A percentile compares a stretch with the other conserved stretches of the same genome.
These are phyloP conservation scores for Pythium folliculosum DNA, from an alignment of 352 stramenopile species.

Conservation along the genomic window DNA sequence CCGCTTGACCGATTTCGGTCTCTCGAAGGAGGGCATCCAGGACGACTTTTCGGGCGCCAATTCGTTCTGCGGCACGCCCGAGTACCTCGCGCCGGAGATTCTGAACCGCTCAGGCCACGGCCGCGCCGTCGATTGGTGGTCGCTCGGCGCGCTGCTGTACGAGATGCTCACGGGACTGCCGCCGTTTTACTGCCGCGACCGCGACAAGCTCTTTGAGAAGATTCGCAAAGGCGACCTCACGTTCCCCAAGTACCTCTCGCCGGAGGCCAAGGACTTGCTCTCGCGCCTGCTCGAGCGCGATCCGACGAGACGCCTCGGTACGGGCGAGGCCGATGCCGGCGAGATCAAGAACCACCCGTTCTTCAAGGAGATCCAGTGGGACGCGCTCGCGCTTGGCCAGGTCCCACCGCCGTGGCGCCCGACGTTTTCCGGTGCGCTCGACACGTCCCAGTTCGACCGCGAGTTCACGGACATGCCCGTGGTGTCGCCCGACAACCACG, in stretches of 20 bases:
- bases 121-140: constrained; percentile 98
- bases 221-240: constrained; percentile 94
- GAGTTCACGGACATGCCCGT: constrained; percentile 98
- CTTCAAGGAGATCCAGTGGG: constrained; percentile 82
- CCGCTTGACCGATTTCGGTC: constrained; percentile 97
- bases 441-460: constrained; percentile 97
- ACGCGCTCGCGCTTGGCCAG: constrained; percentile 52
- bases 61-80: constrained; percentile 85
- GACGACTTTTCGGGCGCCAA: constrained; percentile 95
- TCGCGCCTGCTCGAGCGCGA: constrained; percentile 94
- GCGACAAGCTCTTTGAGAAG: constrained; percentile 97
- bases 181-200: constrained; percentile 95
- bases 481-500: constrained; percentile 87
- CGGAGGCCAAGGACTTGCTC: constrained; percentile 85
- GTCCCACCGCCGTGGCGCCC: constrained; percentile 92
- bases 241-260: constrained; percentile 95
- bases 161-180: constrained; percentile 81
- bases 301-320: constrained; percentile 92
- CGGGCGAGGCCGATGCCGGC: constrained; percentile 70
- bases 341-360: constrained; percentile 87
- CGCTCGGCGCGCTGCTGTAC: constrained; percentile 87
- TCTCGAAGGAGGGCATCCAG: constrained; percentile 88
- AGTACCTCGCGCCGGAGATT: constrained; percentile 92
- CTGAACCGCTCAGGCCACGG: constrained; percentile 96
- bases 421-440: constrained; percentile 90